These are phyloP conservation scores for Sextonia rubra DNA, from an alignment of 164 flowering plant species.

Conservation along the genomic window DNA sequence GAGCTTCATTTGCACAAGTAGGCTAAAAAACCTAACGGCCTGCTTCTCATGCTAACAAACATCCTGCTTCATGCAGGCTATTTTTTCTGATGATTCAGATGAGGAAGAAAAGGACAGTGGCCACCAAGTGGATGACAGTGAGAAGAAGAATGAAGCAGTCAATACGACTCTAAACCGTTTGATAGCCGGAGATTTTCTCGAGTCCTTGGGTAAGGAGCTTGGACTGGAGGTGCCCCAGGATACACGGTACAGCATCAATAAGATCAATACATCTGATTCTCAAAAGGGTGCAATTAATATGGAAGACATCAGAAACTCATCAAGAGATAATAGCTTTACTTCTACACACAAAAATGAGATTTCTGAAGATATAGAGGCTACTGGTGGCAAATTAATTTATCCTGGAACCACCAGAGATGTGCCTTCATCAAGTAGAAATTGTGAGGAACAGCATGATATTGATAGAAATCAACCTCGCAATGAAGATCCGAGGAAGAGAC, in stretches of 20 bases:
- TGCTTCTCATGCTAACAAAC: neutral
- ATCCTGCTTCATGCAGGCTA: slow-evolving; percentile 52
- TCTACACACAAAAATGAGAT: neutral
- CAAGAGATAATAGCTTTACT: slow-evolving; percentile 17
- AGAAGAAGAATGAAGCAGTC: slow-evolving; percentile 63
- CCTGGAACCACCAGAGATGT: slow-evolving; percentile 10
- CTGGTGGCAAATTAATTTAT: neutral
- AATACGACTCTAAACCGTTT: slow-evolving; percentile 70
- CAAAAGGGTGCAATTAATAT: slow-evolving; percentile 21
- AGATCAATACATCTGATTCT: slow-evolving; percentile 19
- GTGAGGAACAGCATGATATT: neutral
- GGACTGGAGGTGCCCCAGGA: slow-evolving; percentile 92
- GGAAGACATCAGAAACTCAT: slow-evolving; percentile 8
- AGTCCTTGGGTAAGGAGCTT: slow-evolving; percentile 87
- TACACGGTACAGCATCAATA: slow-evolving; percentile 25
- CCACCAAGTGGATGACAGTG: slow-evolving; percentile 37
- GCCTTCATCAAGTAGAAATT: neutral
- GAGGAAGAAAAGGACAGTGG: slow-evolving; percentile 42
- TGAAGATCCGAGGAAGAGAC: slow-evolving; percentile 7
- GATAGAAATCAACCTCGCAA: slow-evolving; percentile 9
- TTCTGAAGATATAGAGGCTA: slow-evolving; percentile 3
- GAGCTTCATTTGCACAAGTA: neutral
- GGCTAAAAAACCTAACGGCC: no score
- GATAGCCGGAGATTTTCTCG: slow-evolving; percentile 95
- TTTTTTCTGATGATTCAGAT: slow-evolving; percentile 97